Evolutionary conservation across 202 grass and related monocot genomes (phyloP).

Genomic region (Carex sylvatica): DNA sequence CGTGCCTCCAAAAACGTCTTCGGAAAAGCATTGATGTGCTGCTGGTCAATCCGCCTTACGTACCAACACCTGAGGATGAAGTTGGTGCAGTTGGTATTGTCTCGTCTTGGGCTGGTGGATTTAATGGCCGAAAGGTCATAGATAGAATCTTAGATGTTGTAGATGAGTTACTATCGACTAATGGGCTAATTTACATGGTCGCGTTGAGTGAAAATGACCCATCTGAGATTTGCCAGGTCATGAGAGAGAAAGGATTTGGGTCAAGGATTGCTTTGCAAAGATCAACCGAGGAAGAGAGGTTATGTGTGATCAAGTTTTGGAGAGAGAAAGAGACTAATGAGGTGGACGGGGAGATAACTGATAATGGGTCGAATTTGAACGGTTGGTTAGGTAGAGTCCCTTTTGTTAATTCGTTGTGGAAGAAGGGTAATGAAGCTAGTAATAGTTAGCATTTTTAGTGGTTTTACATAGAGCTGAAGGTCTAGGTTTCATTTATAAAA

Average conservation of each 20-base stretch:
- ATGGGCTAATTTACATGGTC: conserved; percentile 80
- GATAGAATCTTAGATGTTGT: conserved; percentile 73
- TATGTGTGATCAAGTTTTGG: conserved; percentile 96
- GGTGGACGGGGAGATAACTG: neutral
- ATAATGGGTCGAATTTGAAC: neutral
- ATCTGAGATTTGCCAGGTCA: conserved; percentile 64
- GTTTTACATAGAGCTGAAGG: neutral
- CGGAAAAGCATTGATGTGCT: conserved; percentile 73
- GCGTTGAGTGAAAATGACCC: conserved; percentile 86
- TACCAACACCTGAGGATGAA: conserved; percentile 89
- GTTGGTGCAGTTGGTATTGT: conserved; percentile 67
- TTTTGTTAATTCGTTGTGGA: conserved; percentile 21
- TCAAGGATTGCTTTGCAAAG: conserved; percentile 80
- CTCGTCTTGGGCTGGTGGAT: conserved; percentile 88
- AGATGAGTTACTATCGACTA: conserved; percentile 65
- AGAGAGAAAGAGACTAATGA: conserved; percentile 31
- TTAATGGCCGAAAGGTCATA: conserved; percentile 83
- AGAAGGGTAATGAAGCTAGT: neutral
- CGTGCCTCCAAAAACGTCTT: conserved; percentile 64
- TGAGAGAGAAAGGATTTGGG: conserved; percentile 76
- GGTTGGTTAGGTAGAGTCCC: conserved; percentile 16
- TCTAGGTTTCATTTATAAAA: neutral
- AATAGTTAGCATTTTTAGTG: neutral
- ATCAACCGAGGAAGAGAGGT: conserved; percentile 91
- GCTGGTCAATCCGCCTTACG: conserved; percentile 91